Evolutionary conservation across 768 basidiomycete species (phyloP), one percentile per base, ranked within the genome.

Genomic region (Serendipita vermifera): DNA sequence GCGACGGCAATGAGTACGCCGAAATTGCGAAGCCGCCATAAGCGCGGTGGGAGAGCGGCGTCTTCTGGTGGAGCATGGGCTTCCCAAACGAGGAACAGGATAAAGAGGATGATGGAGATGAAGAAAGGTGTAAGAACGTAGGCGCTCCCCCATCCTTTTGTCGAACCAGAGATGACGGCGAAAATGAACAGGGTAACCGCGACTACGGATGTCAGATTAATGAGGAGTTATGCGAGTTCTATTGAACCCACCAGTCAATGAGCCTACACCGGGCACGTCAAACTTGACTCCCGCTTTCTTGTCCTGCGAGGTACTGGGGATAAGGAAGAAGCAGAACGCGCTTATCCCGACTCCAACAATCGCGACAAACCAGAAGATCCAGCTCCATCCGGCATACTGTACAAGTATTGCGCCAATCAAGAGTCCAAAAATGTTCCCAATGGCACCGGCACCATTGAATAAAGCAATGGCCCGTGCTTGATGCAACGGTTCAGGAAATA

Each of bases 381-480:
- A 58, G 20, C 26, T 27, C 9, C 32, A 58, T 2, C n/a, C 33
- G 22, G 54, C 55, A 26, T 31, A 32, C 32, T 56, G 56, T 11
- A 56, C 54, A 41, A 58, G 56, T 17, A 58, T 39, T 13, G 58
- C 58, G 26, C 58, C 58, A 17, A 58, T 33, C 13, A 58, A 15
- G 26, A 58, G 36, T 17, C 58, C 58, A 24, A 58, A 26, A 11
- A 58, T 61, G 62, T 76, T 75, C 15, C 74, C 77, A 27, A 76
- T 55, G 1, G 70, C 74, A 17, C 74, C 76, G 46, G 70, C 68
- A 11, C 73, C 71, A 55, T 75, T 76, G 58, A 78, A 73, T 0
- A 74, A 58, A 6, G 69, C 70, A 17, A 81, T 70, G 7, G 76
- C 79, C 24, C 67, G 68, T 39, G 75, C 71, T 60, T 80, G 77